phyloP scores from a whole-genome alignment of 768 basidiomycete genomes.

The Trametopsis cervina region DNA sequence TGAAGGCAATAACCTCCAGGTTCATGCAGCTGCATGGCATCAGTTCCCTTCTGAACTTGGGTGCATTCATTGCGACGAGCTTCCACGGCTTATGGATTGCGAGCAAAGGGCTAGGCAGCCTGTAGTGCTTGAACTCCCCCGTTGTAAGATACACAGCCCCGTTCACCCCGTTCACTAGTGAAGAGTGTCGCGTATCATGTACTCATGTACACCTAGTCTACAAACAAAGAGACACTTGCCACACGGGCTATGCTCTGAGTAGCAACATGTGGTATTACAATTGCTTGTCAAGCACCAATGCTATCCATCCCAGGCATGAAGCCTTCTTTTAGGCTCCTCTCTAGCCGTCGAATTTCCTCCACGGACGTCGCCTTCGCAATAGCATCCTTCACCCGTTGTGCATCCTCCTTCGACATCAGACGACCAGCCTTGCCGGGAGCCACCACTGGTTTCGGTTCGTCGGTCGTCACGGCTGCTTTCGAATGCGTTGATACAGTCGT shows the following conservation, averaged over 20 bases:
- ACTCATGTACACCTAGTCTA: constrained; percentile 1
- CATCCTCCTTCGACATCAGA: constrained; percentile 88
- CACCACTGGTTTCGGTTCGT: constrained; percentile 66
- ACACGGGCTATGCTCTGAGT: too few relatives aligned
- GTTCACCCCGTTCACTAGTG: too few relatives aligned
- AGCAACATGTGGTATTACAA: too few relatives aligned
- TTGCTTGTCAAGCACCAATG: constrained; percentile 72
- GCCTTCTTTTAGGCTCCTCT: constrained; percentile 78
- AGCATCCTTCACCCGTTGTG: constrained; percentile 78
- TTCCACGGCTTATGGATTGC: constrained; percentile 74
- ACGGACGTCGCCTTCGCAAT: constrained; percentile 88
- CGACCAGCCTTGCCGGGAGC: constrained; percentile 68
- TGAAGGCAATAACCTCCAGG: constrained; percentile 61
- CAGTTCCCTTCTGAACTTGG: constrained; percentile 60
- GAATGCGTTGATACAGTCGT: constrained; percentile 62
- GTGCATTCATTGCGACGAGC: constrained; percentile 47
- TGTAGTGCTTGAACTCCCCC: not conserved
- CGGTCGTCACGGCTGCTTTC: constrained; percentile 58
- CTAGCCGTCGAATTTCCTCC: constrained; percentile 80
- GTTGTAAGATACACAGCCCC: too few relatives aligned
- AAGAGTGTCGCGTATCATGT: constrained; percentile 1
- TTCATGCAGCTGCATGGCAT: constrained; percentile 67
- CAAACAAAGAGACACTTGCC: constrained; percentile 10
- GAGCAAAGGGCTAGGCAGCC: constrained; percentile 37
- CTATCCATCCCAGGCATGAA: constrained; percentile 74